Base-by-base conservation (phyloP, 768 basidiomycete genomes). In the Serendipita indica region DNA sequence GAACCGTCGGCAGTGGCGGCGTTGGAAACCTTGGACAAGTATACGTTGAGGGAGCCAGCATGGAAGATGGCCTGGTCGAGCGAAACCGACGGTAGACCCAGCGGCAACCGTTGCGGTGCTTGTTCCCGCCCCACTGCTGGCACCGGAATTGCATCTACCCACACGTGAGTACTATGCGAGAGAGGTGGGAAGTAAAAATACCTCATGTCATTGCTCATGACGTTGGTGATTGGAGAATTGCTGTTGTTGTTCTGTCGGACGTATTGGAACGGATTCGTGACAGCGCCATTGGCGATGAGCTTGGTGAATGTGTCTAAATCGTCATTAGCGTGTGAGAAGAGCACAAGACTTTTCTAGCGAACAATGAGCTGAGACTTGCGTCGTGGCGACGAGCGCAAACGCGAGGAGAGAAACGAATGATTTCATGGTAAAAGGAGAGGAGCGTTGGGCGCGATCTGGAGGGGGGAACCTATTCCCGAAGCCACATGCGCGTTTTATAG, bases 21-120 rank as follows among this genome's bases (percentile, higher is more conserved):
- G 34, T 54, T 60, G 16, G 46, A 30, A 18, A 60, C 59, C 39
- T 60, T 60, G 33, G 14, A 33, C 28, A 60, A 18, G 14, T 60
- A 60, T 27, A 33, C 49, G n/a, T 54, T 54, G 20, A 33, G 30
- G 32, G 32, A 18, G 10, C 49, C 49, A n/a, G 20, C 22, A 27
- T 54, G 49, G 22, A 27, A 54, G 22, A 54, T 54, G 10, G 12
- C 22, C 30, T 54, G 49, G 49, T 54, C 49, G 22, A 54, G 49
- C 10, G 49, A 54, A 54, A 4, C 49, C 49, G 30, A 54, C 49
- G 16, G 49, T 27, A 20, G 49, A 18, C 7, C 49, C 49, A 20
- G 49, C 49, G 10, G 49, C 49, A 4, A 54, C 49, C 12, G 49
- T 54, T 4, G 49, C 49, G 7, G 49, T 54, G 7, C 32, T 18